Evolutionary conservation across 257 asterid genomes (phyloP).

Genomic region (Jasminum sambac): DNA sequence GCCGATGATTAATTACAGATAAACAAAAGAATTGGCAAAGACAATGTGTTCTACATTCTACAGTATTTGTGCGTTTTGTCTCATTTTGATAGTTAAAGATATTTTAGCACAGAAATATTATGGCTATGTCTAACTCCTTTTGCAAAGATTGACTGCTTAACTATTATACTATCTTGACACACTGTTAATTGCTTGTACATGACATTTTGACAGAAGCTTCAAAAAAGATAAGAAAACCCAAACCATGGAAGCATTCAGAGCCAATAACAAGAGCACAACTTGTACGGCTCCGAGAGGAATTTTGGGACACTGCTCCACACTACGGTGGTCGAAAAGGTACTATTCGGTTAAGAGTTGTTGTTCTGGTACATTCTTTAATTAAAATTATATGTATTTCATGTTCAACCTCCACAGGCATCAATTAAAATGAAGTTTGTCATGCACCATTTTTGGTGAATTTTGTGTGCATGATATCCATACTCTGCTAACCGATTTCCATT

Average conservation of each 20-base stretch:
- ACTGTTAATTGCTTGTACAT: not conserved
- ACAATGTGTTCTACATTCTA: not conserved
- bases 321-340: constrained; percentile 77
- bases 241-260: constrained; percentile 72
- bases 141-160: constrained; percentile 13
- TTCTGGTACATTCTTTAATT: not conserved
- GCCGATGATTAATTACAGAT: not conserved
- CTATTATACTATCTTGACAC: not conserved
- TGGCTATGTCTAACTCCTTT: not conserved
- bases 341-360: not conserved
- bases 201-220: constrained; percentile 40
- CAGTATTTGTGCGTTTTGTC: not conserved
- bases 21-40: not conserved
- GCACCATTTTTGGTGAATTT: not conserved
- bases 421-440: not conserved
- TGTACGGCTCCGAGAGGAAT: constrained; percentile 63
- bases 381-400: not conserved
- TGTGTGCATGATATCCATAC: not conserved
- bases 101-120: not conserved
- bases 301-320: constrained; percentile 84
- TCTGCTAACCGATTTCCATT: not conserved
- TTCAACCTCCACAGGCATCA: not conserved
- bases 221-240: constrained; percentile 65
- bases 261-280: constrained; percentile 64
- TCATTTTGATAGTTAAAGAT: not conserved